Evolutionary conservation across 2,329 filamentous ascomycete genomes (phyloP), one percentile per base, ranked within the genome.

Genomic region (Colletotrichum neosansevieriae): DNA sequence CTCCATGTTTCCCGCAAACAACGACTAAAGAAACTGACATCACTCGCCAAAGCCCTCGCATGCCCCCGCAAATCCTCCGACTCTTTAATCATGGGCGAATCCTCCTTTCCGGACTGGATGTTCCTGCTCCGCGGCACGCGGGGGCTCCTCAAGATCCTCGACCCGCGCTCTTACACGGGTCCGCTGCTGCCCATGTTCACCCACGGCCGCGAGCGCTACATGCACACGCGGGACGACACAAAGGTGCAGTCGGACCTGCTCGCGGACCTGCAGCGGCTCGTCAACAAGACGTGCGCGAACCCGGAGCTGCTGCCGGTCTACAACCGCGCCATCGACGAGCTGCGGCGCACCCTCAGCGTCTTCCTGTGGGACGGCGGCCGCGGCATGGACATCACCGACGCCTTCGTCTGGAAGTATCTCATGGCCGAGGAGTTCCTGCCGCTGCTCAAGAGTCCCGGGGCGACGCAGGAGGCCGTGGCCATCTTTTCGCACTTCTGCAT

Each of bases 321-420:
- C 66, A 70, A 72, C 53, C 53, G 44, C 36, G 63, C 60, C 61
- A 73, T 74, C 56, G 67, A 70, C 44, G 66, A 72, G 54, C 71
- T 74, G 54, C 72, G 72, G 24, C 67, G 67, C 47, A 63, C 68
- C 34, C 67, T 73, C 40, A 63, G 57, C 58, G 34, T 69, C 36
- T 64, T 73, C n/a, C 32, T 70, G 19, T 61, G 58, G 67, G 65
- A 70, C 38, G 67, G 66, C 21, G 66, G 66, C n/a, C 29, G 68
- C 12, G 68, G 66, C 9, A 72, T 77, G 12, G 81, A 83, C 56
- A 72, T 77, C 21, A 73, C 75, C 2, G 81, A 83, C 62, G 73
- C 80, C 2, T 81, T 82, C 61, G 72, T 79, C 5, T 82, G 80
- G 80, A 74, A 81, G 53, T 82, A 79, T 71, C 60, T 70, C 29